These are phyloP conservation scores for Fonsecaea erecta DNA, from an alignment of 2,329 filamentous ascomycete genomes.

Conservation along the genomic window DNA sequence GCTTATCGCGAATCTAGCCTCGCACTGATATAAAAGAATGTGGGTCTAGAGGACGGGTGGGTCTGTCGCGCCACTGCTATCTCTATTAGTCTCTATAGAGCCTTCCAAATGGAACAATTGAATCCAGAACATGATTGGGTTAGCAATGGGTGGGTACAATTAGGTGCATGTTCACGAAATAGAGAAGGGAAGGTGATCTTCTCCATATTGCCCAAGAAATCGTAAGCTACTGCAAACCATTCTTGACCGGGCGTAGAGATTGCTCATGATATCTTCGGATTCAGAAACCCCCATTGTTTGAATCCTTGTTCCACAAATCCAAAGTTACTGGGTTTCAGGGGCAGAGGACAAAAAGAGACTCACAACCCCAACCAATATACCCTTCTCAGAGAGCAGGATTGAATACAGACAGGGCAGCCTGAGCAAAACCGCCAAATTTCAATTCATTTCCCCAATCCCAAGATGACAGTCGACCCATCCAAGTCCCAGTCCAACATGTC, in stretches of 20 bases:
- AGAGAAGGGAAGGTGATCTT: not conserved
- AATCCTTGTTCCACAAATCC: not conserved
- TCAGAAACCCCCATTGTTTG: not conserved
- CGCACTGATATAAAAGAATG: conserved; percentile 3
- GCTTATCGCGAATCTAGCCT: not conserved
- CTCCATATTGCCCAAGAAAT: not conserved
- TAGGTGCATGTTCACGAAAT: not conserved
- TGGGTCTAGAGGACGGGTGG: not conserved
- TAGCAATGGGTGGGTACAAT: not conserved
- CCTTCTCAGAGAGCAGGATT: not conserved
- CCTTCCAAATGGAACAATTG: conserved; percentile 1
- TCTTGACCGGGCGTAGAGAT: not conserved
- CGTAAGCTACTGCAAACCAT: not conserved
- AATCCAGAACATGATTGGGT: not conserved
- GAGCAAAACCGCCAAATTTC: conserved; percentile 1
- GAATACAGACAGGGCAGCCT: not conserved
- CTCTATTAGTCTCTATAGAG: not conserved
- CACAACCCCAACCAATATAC: not conserved
- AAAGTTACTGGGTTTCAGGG: not conserved
- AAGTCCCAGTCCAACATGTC: not conserved
- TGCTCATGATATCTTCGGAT: not conserved
- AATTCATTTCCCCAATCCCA: not conserved
- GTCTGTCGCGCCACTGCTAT: conserved; percentile 4
- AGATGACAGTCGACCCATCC: conserved; percentile 10
- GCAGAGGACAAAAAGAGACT: not conserved